Evolutionary conservation across 2,329 filamentous ascomycete genomes (phyloP).

Genomic region (Fusarium domesticum): DNA sequence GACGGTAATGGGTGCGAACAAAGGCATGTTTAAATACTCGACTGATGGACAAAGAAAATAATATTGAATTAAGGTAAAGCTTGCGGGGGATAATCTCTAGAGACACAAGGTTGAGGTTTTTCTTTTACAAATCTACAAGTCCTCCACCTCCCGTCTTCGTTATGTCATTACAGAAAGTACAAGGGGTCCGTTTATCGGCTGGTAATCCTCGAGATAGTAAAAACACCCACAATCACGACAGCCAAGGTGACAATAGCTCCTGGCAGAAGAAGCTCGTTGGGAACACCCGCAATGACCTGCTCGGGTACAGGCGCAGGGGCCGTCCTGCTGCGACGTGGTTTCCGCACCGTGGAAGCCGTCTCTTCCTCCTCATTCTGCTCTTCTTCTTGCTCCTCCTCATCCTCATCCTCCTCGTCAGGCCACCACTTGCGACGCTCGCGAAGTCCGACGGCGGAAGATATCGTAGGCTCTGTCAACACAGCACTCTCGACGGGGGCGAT

Average conservation of each 20-base stretch:
- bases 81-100: constrained; percentile 27
- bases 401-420: constrained; percentile 53
- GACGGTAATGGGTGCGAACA: too few species aligned
- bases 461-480: constrained; percentile 44
- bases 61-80: constrained; percentile 21
- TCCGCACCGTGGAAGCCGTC: constrained; percentile 45
- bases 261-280: constrained; percentile 89
- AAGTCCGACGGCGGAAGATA: constrained; percentile 45
- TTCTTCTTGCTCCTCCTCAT: constrained; percentile 50
- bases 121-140: constrained; percentile 34
- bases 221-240: constrained; percentile 89
- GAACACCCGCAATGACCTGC: constrained; percentile 84
- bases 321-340: constrained; percentile 40
- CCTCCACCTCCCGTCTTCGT: constrained; percentile 31
- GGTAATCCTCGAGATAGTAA: constrained; percentile 73
- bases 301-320: constrained; percentile 54
- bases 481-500: constrained; percentile 47
- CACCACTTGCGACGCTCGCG: constrained; percentile 58
- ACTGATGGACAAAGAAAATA: constrained; percentile 13
- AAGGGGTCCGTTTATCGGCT: constrained; percentile 43
- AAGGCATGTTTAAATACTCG: too few species aligned
- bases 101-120: constrained; percentile 19
- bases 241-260: constrained; percentile 95
- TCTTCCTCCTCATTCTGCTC: constrained; percentile 54
- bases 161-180: constrained; percentile 32